A percentile compares a stretch with the other conserved stretches of the same genome.
phyloP scores from a whole-genome alignment of 202 grass and related monocot genomes.

The Panicum hallii region DNA sequence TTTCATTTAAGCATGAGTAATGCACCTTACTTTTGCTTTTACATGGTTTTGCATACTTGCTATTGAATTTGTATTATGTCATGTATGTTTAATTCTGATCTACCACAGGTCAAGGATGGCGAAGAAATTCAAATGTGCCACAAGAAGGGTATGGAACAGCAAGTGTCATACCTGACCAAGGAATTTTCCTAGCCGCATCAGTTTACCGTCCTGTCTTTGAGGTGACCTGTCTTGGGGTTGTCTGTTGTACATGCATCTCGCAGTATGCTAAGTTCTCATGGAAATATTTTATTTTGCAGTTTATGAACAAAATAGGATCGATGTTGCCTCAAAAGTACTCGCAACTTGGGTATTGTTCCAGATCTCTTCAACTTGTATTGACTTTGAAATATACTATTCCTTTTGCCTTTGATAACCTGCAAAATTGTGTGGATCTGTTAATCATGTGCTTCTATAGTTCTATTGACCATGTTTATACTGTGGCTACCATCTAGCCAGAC shows the following conservation, averaged over 20 bases:
- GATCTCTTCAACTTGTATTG: constrained; percentile 38
- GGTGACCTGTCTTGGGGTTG: constrained; percentile 52
- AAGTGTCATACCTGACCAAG: constrained; percentile 89
- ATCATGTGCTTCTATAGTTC: neutral
- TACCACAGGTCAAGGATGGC: constrained; percentile 81
- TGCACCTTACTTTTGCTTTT: constrained; percentile 22
- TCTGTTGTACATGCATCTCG: constrained; percentile 13
- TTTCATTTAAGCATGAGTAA: neutral
- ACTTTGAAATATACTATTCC: constrained; percentile 25
- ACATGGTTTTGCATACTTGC: constrained; percentile 31
- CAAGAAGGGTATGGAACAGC: constrained; percentile 98
- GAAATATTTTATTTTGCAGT: constrained; percentile 62
- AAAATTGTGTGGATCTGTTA: constrained; percentile 15
- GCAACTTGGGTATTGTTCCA: constrained; percentile 73
- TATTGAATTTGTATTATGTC: constrained; percentile 15
- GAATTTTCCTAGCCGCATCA: constrained; percentile 93
- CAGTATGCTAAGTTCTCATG: constrained; percentile 46
- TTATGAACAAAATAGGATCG: constrained; percentile 88
- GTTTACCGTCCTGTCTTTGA: constrained; percentile 98
- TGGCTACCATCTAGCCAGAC: neutral
- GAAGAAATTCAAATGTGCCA: constrained; percentile 75
- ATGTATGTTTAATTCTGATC: constrained; percentile 36
- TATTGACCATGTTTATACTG: constrained; percentile 16
- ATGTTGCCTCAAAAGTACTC: constrained; percentile 88
- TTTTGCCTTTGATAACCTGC: constrained; percentile 23